Evolutionary conservation across 176 grass and related monocot genomes (phyloP), one percentile per base, ranked within the genome.

Genomic region (Metroxylon sagu): DNA sequence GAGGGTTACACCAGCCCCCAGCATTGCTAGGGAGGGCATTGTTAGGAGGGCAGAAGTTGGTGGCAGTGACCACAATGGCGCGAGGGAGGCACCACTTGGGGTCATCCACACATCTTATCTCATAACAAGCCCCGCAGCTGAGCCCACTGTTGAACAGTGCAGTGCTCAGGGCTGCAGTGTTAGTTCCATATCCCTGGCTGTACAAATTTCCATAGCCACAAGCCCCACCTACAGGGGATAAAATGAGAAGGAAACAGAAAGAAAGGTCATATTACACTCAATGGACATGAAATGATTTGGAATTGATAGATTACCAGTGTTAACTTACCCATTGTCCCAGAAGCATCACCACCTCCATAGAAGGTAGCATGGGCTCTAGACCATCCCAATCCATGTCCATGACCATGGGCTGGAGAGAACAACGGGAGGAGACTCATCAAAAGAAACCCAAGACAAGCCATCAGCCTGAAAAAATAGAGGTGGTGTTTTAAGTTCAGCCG

Each of bases 131-230:
- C 26, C 89, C 89, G 50, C 89, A 94, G 75, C 48, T 82, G 16
- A 59, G 67, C 21, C 89, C 89, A 56, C 68, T 65, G 77, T 72
- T 58, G 78, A 97, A 97, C 25, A 97, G 80, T 4, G 84, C 83
- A 29, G 87, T 97, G 78, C 92, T 97, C 55, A 97, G 75, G 57
- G 92, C 92, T 64, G 92, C 83, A 18, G 92, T 97, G 83, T 72
- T 91, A 17, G 87, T 91, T 25, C 92, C 92, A 74, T 91, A 97
- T 35, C 92, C 92, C 1, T 76, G 66, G 71, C 80, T 90, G 79
- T 95, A 95, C 81, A 95, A 77, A 71, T 95, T 95, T 6, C 91
- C 91, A 57, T 96, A 96, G 5, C 91, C 91, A 75, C 86, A 90
- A 6, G 92, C 92, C 15, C 92, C 92, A 74, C 92, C 92, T 95